Evolutionary conservation across 441 rosid species (phyloP), one percentile per base, ranked within the genome.

Genomic region (Breynia disticha): DNA sequence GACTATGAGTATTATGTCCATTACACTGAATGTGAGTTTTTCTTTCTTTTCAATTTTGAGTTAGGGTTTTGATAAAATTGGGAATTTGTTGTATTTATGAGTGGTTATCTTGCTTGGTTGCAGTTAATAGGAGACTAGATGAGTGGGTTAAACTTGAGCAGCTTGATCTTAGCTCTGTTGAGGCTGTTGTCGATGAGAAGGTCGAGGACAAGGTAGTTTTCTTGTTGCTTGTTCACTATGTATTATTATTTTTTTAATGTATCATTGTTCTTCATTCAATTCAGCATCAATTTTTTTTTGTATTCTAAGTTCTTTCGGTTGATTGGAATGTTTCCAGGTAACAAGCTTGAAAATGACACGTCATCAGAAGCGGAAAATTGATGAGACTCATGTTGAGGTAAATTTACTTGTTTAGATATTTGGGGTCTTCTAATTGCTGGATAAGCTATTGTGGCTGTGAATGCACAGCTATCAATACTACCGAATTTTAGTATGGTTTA

Each of bases 101-200:
- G 32, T 24, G 19, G n/a, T 56, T 55, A 21, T 19, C 17, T 7
- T 38, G 19, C 46, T 22, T 47, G 41, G 20, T 52, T 39, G 56
- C 75, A 89, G 99, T 94, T 73, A 94, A 94, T 67, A 74, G 99
- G 77, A 85, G 99, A 71, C 93, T 94, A 32, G 99, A 94, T 73
- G 99, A 94, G 64, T 94, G 99, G 97, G 95, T 87, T 66, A 89
- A 85, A 72, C 96, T 87, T 48, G 97, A 89, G 45, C 99, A 89
- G 38, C 79, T 94, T 17, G 94, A 94, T 72, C 97, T 89, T 65
- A 83, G 74, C 62, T 94, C 99, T 0, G 96, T 94, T 22, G 97
- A 89, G 74, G 65, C 94, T 28, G 97, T 89, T 51, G 83, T 94
- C 35, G 97, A 89, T 74, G 99, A 94, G 69, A 94, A 89, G 72